Evolutionary conservation across 306 rosid genomes (phyloP).

Genomic region (Lagenaria siceraria): DNA sequence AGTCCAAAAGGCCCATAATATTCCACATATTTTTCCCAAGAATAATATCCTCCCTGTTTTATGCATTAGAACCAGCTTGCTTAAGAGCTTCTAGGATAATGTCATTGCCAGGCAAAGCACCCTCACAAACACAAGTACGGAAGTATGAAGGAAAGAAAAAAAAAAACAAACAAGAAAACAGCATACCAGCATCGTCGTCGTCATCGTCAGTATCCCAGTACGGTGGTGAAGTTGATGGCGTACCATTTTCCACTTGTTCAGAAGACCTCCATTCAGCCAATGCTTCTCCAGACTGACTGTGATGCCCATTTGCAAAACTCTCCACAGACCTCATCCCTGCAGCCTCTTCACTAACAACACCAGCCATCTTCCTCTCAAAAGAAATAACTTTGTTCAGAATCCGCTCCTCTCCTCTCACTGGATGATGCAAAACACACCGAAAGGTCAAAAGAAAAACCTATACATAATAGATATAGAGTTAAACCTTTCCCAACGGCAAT

Average conservation of each 20-base stretch:
- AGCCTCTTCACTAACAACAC: slow-evolving; percentile 63
- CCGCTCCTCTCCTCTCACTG: slow-evolving; percentile 20
- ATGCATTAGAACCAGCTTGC: background rate
- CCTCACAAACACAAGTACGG: background rate
- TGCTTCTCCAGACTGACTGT: slow-evolving; percentile 72
- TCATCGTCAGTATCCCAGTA: slow-evolving; percentile 96
- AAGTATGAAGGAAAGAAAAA: background rate
- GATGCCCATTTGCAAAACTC: slow-evolving; percentile 63
- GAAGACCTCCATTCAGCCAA: slow-evolving; percentile 96
- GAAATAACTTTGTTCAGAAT: slow-evolving; percentile 25
- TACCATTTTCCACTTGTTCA: slow-evolving; percentile 98
- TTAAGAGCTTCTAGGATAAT: background rate
- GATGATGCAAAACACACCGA: slow-evolving; percentile 4
- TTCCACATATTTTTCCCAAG: background rate
- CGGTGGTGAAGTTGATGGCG: slow-evolving; percentile 83
- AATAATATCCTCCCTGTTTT: background rate
- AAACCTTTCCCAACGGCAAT: background rate
- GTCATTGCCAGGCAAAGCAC: background rate
- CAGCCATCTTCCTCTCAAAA: slow-evolving; percentile 66
- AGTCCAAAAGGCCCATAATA: background rate
- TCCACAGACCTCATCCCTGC: slow-evolving; percentile 62
- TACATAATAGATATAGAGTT: too few species aligned
- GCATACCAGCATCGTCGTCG: slow-evolving; percentile 53
- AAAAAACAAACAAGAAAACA: background rate
- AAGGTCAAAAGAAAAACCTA: background rate